Evolutionary conservation across 163 green algal genomes (phyloP), one percentile per base, ranked within the genome.

Genomic region (Scenedesmus sp.): DNA sequence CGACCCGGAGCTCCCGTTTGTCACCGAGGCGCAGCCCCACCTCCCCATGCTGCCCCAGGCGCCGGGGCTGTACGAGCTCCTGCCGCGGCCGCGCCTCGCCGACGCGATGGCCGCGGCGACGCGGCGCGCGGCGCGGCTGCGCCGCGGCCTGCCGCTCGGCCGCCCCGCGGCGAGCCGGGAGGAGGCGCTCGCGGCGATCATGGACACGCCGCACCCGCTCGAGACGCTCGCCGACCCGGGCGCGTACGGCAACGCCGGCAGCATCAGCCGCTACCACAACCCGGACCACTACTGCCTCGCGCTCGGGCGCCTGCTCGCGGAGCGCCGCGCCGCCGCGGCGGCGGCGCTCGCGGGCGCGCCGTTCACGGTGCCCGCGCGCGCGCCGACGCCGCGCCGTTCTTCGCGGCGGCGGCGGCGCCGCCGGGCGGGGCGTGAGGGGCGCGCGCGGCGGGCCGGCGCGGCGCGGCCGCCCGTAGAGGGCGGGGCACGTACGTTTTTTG

Each of bases 201-300:
- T 89, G 80, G 85, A 89, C 70, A 76, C 50, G 24, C 85, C 85
- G 20, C 85, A 89, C 48, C 85, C 85, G 4, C 44, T 89, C 47
- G 73, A 86, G 60, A 89, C 81, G 28, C 69, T 89, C 3, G 63
- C 51, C 13, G 82, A 89, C 29, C 74, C 81, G 0, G 63, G 66
- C 6, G 83, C 86, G 0, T 91, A 91, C 39, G 53, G 80, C 51
- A 39, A 64, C 9, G 45, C 13, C 2, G 83, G 83, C 28, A 67
- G 31, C 34, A 87, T 99, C 75, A 93, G 84, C 7, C 86, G 95
- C 22, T 97, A 96, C 85, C 96, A 99, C 86, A 96, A 99, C 78
- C 96, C 96, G 0, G 89, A 96, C 71, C 91, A 97, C 86, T 98
- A 97, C 71, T 84, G 64, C 18, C 57, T 54, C 44, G 84, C 70